Percentiles rank a stretch among this genome's conserved stretches.
Evolutionary conservation across 306 rosid species (phyloP).

Genomic region (Cucurbita moschata): DNA sequence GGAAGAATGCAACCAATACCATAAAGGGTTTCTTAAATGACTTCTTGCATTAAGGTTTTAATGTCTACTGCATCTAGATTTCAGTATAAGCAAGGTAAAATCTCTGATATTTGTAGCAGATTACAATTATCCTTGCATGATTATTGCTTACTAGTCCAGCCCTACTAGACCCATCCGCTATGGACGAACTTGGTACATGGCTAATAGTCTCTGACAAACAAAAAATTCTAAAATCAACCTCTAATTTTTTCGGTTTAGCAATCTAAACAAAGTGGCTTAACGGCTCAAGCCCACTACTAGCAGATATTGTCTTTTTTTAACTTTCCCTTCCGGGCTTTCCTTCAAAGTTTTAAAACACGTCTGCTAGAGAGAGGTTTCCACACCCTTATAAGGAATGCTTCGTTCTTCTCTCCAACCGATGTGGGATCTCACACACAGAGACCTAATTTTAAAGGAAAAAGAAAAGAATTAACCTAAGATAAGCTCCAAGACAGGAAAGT

Average conservation of each 20-base stretch:
- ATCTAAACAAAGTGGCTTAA: not conserved
- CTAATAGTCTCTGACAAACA: not conserved
- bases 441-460: constrained; percentile 1
- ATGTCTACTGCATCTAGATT: not conserved
- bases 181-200: not conserved
- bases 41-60: not conserved
- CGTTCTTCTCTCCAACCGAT: too few species aligned
- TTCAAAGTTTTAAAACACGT: too few species aligned
- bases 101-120: not conserved
- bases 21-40: not conserved
- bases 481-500: constrained; percentile 80
- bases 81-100: not conserved
- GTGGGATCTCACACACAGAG: too few species aligned
- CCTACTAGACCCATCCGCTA: not conserved
- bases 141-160: not conserved
- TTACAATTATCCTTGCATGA: not conserved
- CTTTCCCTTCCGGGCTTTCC: too few species aligned
- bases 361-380: too few species aligned
- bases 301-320: too few species aligned
- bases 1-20: not conserved
- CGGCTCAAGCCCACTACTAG: too few species aligned
- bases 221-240: not conserved
- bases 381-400: too few species aligned
- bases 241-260: not conserved
- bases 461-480: constrained; percentile 44